phyloP scores from a whole-genome alignment of 345 rosid genomes.

The Citrus australasica region DNA sequence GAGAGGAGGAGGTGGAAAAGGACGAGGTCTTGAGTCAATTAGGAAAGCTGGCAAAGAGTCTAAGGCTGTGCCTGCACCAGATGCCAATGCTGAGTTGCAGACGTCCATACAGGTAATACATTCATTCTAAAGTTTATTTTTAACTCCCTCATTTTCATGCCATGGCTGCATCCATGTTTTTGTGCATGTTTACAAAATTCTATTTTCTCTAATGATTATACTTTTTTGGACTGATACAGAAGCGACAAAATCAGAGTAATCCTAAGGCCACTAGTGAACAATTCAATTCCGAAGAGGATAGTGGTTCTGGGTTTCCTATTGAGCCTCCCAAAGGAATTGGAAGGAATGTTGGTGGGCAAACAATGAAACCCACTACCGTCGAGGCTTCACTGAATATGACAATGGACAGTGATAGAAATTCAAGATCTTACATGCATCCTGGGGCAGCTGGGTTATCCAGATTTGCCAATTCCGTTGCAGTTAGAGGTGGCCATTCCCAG shows the following conservation, averaged over 20 bases:
- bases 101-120: constrained; percentile 32
- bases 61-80: constrained; percentile 39
- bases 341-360: constrained; percentile 31
- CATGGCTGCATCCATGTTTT: background rate
- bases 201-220: background rate
- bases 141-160: background rate
- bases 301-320: constrained; percentile 41
- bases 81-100: constrained; percentile 41
- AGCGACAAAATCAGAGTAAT: constrained; percentile 40
- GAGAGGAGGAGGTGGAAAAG: constrained; percentile 33
- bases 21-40: constrained; percentile 23
- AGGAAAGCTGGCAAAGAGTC: constrained; percentile 29
- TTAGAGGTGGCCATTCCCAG: constrained; percentile 64
- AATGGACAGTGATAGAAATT: constrained; percentile 35
- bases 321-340: constrained; percentile 38
- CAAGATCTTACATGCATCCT: constrained; percentile 43
- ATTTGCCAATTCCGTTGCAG: constrained; percentile 81
- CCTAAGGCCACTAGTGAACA: constrained; percentile 34
- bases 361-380: constrained; percentile 15
- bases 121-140: background rate
- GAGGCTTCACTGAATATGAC: constrained; percentile 29
- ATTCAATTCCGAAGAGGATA: constrained; percentile 42
- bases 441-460: constrained; percentile 53
- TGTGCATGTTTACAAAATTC: background rate
- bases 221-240: constrained; percentile 30